Conservation (phyloP, 805 yeast species). For the Kluyveromyces nonfermentans region DNA sequence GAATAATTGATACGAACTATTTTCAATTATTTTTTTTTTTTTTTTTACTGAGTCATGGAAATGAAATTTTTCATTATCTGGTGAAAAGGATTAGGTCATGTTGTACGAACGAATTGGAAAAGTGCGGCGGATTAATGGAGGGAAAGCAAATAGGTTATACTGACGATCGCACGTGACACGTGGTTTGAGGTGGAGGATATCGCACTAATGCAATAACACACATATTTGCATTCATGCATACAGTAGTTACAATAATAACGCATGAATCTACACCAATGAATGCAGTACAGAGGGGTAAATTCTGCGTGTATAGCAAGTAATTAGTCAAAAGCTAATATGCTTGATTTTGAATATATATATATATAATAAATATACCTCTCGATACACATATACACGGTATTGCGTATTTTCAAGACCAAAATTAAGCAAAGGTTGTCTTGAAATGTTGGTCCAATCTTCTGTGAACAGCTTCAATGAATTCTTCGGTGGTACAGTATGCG, state of each 20-base stretch:
- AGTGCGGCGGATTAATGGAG: no score
- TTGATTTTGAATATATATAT: neutral
- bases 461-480: constrained; percentile 78
- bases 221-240: no score
- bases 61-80: neutral
- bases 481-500: constrained; percentile 82
- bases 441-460: constrained; percentile 39
- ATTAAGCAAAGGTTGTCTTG: constrained; percentile 4
- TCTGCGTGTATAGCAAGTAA: no score
- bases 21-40: no score
- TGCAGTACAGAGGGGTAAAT: no score
- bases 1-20: no score
- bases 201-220: no score
- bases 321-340: neutral
- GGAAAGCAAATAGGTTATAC: no score
- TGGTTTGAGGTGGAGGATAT: no score
- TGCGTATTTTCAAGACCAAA: neutral
- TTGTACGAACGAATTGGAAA: neutral
- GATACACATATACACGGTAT: neutral
- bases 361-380: neutral
- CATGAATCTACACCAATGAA: no score
- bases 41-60: neutral
- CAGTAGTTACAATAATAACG: no score
- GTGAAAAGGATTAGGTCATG: neutral
- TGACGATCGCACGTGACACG: no score